Base-by-base conservation (phyloP, 305 asterid species). In the Solanum hybrid region DNA sequence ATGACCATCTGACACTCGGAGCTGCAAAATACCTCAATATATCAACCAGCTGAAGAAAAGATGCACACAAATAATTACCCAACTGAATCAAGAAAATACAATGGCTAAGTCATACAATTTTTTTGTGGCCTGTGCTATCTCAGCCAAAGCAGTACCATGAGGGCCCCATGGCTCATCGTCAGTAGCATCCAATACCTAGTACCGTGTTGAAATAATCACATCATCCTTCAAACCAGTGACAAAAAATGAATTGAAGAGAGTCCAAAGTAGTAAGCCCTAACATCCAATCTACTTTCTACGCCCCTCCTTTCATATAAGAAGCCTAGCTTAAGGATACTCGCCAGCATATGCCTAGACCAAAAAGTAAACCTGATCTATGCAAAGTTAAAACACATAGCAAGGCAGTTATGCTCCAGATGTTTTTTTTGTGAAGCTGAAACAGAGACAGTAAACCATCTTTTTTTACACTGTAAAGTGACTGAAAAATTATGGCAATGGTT, bases 141-240 rank as follows among this genome's bases (percentile, higher is more conserved):
- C 99, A 78, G 98, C 95, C 95, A 98, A 93, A 89, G 91, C 95
- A 85, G 99, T 95, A 91, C 99, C 99, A 91, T 98, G 99, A 90
- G 99, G 99, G 92, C 99, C 99, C 99, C 99, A 98, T 90, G 99
- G 98, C 88, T 95, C 99, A 77, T 98, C 98, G 75, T 98, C 98
- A 17, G 99, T 98, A 42, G 99, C 99, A 94, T 98, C 99, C 93
- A 97, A 87, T 90, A 95, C 99, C 99, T 97, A 89, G 75, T 19
- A 29, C 31, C 75, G 12, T 51, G 87, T 84, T 84, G 87, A 84
- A 19, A 29, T 51, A 82, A 82, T 82, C 87, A 82, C 38, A 82
- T 82, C 73, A 51, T 84, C 42, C 2, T 51, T 51, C 75, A 84
- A 82, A 82, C 87, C 14, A 51, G 60, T 51, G 38, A 15, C 22